Conservation (phyloP, 2,329 filamentous ascomycete species). For the Daldinia sp. region DNA sequence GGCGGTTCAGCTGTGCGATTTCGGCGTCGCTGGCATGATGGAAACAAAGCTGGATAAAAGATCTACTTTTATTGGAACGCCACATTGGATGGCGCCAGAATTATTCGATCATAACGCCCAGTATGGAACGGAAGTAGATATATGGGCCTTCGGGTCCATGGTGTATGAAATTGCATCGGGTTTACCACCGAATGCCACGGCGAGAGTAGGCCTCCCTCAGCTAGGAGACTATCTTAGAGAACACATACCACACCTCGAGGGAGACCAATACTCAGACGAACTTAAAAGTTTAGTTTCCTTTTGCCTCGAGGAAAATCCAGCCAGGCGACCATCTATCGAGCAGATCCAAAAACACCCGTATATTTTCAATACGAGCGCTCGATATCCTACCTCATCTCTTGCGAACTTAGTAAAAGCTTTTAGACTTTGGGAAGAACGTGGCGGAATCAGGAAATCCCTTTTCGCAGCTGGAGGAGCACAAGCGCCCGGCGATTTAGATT, state of each 20-base stretch:
- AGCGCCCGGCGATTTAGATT: constrained; percentile 55
- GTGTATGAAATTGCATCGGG: constrained; percentile 84
- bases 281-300: constrained; percentile 76
- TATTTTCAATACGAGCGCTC: constrained; percentile 67
- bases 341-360: constrained; percentile 75
- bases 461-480: constrained; percentile 69
- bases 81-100: constrained; percentile 88
- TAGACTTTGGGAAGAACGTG: constrained; percentile 77
- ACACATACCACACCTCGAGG: constrained; percentile 73
- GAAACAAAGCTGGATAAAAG: constrained; percentile 80
- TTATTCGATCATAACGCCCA: constrained; percentile 70
- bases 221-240: constrained; percentile 66
- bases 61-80: constrained; percentile 82
- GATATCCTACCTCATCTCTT: constrained; percentile 71
- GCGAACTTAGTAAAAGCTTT: constrained; percentile 74
- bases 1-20: constrained; percentile 82
- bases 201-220: constrained; percentile 60
- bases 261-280: constrained; percentile 72
- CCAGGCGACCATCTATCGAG: constrained; percentile 73
- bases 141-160: constrained; percentile 86
- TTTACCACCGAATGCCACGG: constrained; percentile 72
- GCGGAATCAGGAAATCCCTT: constrained; percentile 73
- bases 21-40: constrained; percentile 81
- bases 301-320: constrained; percentile 74
- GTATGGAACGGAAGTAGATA: constrained; percentile 78